phyloP scores from a whole-genome alignment of 2,329 filamentous ascomycete genomes.

The Colletotrichum simmondsii region DNA sequence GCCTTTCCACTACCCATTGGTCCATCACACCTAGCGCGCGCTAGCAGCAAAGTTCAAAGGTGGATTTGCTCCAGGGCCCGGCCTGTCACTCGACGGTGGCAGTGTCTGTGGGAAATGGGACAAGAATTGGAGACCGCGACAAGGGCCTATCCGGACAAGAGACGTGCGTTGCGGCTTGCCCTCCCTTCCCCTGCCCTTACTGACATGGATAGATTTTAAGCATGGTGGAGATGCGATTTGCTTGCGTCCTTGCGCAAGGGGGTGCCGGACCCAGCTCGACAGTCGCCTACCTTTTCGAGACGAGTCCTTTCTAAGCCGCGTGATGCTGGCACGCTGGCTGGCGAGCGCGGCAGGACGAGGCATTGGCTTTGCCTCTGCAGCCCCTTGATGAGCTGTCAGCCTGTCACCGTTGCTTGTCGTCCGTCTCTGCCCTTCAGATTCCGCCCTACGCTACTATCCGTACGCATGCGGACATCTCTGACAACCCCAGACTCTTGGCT shows the following conservation, averaged over 20 bases:
- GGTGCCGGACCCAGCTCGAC: slow-evolving; percentile 2
- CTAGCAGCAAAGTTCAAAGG: slow-evolving; percentile 29
- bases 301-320: neutral
- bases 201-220: slow-evolving; percentile 32
- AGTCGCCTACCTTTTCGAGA: neutral
- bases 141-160: slow-evolving; percentile 8
- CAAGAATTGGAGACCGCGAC: slow-evolving; percentile 7
- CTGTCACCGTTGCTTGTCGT: slow-evolving; percentile 13
- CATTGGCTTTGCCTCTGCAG: slow-evolving; percentile 1
- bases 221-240: slow-evolving; percentile 33
- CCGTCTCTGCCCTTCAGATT: neutral
- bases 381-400: slow-evolving; percentile 4
- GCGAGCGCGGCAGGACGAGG: neutral
- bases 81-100: slow-evolving; percentile 32
- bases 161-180: neutral
- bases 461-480: neutral
- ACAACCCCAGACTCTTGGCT: slow-evolving; percentile 15
- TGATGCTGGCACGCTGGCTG: neutral
- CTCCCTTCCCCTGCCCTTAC: neutral
- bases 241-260: slow-evolving; percentile 19
- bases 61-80: slow-evolving; percentile 28
- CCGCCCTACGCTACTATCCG: neutral
- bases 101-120: slow-evolving; percentile 30
- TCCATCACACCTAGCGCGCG: slow-evolving; percentile 22
- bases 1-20: slow-evolving; percentile 27